Percentiles rank a stretch among this genome's conserved stretches.
Evolutionary conservation across 2,329 filamentous ascomycete genomes (phyloP).

Genomic region (Mollisia scopiformis): DNA sequence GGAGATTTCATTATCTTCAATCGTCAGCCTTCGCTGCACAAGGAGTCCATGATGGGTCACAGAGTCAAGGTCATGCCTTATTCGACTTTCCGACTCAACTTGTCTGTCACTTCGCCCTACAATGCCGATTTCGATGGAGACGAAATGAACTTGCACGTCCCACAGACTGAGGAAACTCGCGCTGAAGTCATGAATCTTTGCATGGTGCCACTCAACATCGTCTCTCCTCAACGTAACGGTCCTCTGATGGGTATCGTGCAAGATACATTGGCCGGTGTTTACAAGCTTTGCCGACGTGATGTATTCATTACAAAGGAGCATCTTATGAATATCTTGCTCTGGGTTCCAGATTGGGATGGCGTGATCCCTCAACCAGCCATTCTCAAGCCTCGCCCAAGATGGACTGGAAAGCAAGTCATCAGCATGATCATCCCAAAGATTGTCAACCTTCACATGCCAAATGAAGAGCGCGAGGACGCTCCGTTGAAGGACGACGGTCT

Average conservation of each 20-base stretch:
- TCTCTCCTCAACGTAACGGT: conserved; percentile 94
- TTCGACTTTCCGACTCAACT: conserved; percentile 95
- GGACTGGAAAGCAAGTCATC: conserved; percentile 98
- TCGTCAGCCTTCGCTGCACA: conserved; percentile 97
- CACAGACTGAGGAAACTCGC: conserved; percentile 94
- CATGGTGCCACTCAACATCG: conserved; percentile 98
- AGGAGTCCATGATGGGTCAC: conserved; percentile 99
- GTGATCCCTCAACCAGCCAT: conserved; percentile 94
- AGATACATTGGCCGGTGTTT: conserved; percentile 93
- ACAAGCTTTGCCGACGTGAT: conserved; percentile 94
- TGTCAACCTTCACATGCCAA: conserved; percentile 74
- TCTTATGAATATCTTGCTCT: conserved; percentile 96
- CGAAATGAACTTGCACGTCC: conserved; percentile 99
- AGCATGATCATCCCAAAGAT: conserved; percentile 89
- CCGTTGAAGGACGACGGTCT: conserved; percentile 78
- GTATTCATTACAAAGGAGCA: conserved; percentile 87
- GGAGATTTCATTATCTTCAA: conserved; percentile 99
- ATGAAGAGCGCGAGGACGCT: conserved; percentile 59
- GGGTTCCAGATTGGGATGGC: conserved; percentile 98
- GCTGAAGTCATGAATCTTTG: conserved; percentile 94
- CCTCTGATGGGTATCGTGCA: conserved; percentile 99
- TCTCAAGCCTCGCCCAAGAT: conserved; percentile 85
- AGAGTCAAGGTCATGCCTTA: conserved; percentile 98
- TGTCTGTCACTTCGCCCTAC: conserved; percentile 97
- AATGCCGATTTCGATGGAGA: conserved; percentile 99